Conservation (phyloP, 2,329 filamentous ascomycete genomes). For the Aplosporella prunicola region DNA sequence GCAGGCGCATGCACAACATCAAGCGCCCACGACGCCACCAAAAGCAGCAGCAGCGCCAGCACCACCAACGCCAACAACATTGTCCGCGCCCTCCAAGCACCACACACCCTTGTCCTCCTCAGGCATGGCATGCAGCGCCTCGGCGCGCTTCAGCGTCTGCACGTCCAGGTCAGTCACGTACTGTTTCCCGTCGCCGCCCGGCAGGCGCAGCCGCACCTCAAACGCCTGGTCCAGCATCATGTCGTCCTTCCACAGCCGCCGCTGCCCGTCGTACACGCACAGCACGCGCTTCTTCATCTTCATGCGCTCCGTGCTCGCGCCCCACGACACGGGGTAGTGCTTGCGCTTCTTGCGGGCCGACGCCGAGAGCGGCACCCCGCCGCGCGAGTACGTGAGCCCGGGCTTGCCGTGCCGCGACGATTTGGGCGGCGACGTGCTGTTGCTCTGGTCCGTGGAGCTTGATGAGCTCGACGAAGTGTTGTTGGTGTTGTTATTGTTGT, state of each 20-base stretch:
- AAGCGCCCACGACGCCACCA: background rate
- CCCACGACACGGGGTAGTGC: conserved; percentile 91
- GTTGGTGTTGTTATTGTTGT: conserved; percentile 12
- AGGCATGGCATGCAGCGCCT: conserved; percentile 70
- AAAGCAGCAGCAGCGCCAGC: too few relatives aligned
- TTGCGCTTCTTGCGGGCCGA: conserved; percentile 78
- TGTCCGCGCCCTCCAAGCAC: conserved; percentile 67
- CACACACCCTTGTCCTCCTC: conserved; percentile 82
- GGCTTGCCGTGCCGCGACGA: conserved; percentile 33
- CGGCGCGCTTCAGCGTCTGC: conserved; percentile 78
- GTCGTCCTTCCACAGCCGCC: conserved; percentile 91
- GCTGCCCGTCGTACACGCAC: conserved; percentile 79
- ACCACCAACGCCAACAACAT: conserved; percentile 35
- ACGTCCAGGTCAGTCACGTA: conserved; percentile 93
- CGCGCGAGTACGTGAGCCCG: conserved; percentile 69
- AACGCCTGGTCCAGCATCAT: conserved; percentile 97
- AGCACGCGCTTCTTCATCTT: conserved; percentile 97
- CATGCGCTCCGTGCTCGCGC: conserved; percentile 85
- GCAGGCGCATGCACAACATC: too few relatives aligned
- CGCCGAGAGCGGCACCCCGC: conserved; percentile 47
- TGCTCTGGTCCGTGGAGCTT: conserved; percentile 15
- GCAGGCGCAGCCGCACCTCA: conserved; percentile 76
- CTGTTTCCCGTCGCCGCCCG: conserved; percentile 42
- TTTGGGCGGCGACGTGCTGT: conserved; percentile 53
- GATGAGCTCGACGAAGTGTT: conserved; percentile 27